Conservation (phyloP, 371 early-diverging fungal species). For the Mucor irregularis region DNA sequence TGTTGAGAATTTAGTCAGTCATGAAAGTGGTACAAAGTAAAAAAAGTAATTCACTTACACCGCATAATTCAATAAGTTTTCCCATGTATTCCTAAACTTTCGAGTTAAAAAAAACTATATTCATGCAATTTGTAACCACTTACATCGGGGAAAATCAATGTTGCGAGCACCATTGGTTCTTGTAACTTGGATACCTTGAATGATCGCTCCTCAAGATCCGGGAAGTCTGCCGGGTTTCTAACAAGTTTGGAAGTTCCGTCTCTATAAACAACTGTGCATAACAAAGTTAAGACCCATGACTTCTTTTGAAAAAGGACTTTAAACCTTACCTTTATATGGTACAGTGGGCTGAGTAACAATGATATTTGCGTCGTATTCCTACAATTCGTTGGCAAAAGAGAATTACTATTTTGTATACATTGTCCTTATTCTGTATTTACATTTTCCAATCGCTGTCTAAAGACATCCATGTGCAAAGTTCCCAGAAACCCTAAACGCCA, state of each 20-base stretch:
- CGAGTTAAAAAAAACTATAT: background rate
- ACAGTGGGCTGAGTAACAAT: constrained; percentile 95
- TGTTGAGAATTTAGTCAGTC: background rate
- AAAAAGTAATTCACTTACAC: constrained; percentile 49
- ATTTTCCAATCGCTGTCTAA: constrained; percentile 91
- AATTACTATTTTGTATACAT: background rate
- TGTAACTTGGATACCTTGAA: constrained; percentile 67
- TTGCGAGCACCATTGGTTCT: constrained; percentile 94
- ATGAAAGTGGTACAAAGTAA: background rate
- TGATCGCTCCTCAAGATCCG: constrained; percentile 71
- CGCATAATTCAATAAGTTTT: constrained; percentile 86
- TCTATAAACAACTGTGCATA: constrained; percentile 49
- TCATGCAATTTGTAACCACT: background rate
- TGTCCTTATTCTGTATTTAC: constrained; percentile 27
- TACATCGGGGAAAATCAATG: constrained; percentile 87
- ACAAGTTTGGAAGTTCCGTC: constrained; percentile 64
- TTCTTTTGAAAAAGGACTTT: too few relatives aligned
- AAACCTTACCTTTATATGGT: constrained; percentile 69
- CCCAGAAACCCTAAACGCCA: constrained; percentile 97
- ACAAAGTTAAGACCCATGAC: too few relatives aligned
- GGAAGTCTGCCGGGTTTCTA: constrained; percentile 92
- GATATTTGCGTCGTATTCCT: constrained; percentile 90
- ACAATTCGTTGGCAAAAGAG: background rate
- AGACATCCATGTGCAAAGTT: constrained; percentile 97
- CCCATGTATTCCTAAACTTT: constrained; percentile 77